Evolutionary conservation across 1,284 basidiomycete genomes (phyloP).

Genomic region (Cryptococcus sp.): DNA sequence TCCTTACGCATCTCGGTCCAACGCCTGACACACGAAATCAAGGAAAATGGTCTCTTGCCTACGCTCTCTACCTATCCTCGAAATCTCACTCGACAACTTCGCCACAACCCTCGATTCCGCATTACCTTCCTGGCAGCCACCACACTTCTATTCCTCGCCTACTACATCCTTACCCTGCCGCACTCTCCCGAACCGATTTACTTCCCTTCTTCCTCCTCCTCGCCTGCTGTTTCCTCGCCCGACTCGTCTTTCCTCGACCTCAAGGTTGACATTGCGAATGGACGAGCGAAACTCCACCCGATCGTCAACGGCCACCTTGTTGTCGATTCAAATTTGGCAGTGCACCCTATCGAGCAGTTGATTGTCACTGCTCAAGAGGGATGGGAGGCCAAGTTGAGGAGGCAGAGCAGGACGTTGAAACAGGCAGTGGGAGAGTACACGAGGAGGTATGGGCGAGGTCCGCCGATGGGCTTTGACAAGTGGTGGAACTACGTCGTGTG

Average conservation of each 20-base stretch:
- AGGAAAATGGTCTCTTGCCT: too few relatives aligned
- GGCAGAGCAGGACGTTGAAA: conserved; percentile 49
- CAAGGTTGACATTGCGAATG: not conserved
- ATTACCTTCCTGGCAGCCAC: too few relatives aligned
- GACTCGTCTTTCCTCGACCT: not conserved
- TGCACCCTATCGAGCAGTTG: not conserved
- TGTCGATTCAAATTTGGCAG: not conserved
- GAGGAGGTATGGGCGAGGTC: conserved; percentile 44
- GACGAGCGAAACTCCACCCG: not conserved
- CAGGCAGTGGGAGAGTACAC: conserved; percentile 49
- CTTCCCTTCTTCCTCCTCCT: too few relatives aligned
- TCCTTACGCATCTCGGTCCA: too few relatives aligned
- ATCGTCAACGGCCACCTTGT: not conserved
- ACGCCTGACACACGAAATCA: too few relatives aligned
- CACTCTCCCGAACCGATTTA: too few relatives aligned
- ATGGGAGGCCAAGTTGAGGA: conserved; percentile 46
- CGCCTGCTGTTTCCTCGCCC: too few relatives aligned
- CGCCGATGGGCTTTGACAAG: conserved; percentile 47
- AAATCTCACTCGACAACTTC: too few relatives aligned
- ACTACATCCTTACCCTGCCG: too few relatives aligned
- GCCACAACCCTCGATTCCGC: too few relatives aligned
- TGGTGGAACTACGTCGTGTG: conserved; percentile 26
- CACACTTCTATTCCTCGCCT: too few relatives aligned
- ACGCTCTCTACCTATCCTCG: too few relatives aligned
- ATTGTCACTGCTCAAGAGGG: conserved; percentile 26